Evolutionary conservation across 257 asterid genomes (phyloP).

Genomic region (Solanum etuberosum): DNA sequence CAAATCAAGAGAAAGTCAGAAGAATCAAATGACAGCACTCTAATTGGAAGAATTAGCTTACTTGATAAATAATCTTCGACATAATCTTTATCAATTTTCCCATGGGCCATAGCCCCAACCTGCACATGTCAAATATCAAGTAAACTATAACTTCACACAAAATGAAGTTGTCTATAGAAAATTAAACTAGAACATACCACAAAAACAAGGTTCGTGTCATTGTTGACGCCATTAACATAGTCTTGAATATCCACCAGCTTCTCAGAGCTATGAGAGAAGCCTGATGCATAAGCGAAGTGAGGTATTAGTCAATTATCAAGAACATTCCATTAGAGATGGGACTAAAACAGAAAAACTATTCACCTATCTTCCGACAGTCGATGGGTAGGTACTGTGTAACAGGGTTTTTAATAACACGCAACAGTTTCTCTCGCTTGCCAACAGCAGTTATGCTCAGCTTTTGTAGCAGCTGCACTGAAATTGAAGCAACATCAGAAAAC

Average conservation of each 20-base stretch:
- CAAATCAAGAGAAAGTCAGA: neutral
- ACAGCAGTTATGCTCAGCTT: constrained; percentile 57
- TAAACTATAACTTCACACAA: neutral
- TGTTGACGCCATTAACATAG: constrained; percentile 42
- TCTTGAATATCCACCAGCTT: constrained; percentile 61
- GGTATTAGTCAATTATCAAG: neutral
- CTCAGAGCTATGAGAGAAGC: constrained; percentile 88
- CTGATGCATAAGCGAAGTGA: constrained; percentile 20
- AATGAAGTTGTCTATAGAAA: neutral
- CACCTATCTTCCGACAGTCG: constrained; percentile 77
- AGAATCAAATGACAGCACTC: neutral
- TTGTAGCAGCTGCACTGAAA: constrained; percentile 77
- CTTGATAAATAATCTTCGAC: constrained; percentile 76
- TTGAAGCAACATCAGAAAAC: neutral
- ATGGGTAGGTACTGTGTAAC: constrained; percentile 70
- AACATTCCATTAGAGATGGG: neutral
- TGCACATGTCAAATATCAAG: constrained; percentile 11
- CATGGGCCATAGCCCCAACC: constrained; percentile 98
- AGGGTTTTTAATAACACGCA: constrained; percentile 70
- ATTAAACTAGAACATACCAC: constrained; percentile 45
- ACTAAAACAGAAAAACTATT: neutral
- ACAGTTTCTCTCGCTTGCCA: constrained; percentile 63
- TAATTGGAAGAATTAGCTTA: constrained; percentile 15
- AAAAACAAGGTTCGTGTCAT: constrained; percentile 59
- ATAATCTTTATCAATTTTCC: constrained; percentile 64